Evolutionary conservation across 2,329 filamentous ascomycete genomes (phyloP).

Genomic region (Sclerotinia trifoliorum): DNA sequence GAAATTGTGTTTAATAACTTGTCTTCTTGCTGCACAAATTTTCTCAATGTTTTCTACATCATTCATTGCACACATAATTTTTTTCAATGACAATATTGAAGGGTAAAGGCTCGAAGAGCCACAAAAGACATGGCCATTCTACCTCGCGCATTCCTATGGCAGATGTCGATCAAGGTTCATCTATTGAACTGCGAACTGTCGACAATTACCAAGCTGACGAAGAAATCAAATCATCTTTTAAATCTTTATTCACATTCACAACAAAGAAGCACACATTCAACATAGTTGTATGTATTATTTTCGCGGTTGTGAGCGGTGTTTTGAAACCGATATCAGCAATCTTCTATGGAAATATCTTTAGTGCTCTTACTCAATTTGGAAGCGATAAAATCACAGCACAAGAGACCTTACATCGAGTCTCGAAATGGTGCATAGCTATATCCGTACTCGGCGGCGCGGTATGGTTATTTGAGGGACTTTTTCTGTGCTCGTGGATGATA

Average conservation of each 20-base stretch:
- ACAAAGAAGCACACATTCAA: constrained; percentile 56
- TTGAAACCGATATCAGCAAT: constrained; percentile 65
- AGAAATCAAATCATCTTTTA: constrained; percentile 31
- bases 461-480: constrained; percentile 65
- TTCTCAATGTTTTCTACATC: neutral
- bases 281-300: constrained; percentile 53
- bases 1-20: neutral
- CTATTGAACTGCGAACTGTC: constrained; percentile 14
- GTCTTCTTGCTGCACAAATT: neutral
- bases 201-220: constrained; percentile 8
- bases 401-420: constrained; percentile 56
- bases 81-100: constrained; percentile 12
- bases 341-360: constrained; percentile 73
- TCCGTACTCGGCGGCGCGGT: constrained; percentile 60
- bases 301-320: constrained; percentile 59
- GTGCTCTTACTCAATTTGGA: constrained; percentile 66
- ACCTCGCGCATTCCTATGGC: neutral
- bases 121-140: neutral
- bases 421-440: constrained; percentile 61
- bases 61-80: neutral
- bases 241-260: constrained; percentile 68
- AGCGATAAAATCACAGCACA: constrained; percentile 49
- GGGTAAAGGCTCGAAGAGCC: constrained; percentile 10
- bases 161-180: constrained; percentile 6
- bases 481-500: constrained; percentile 68